Evolutionary conservation across 305 asterid genomes (phyloP).

Genomic region (Euphrasia arctica): DNA sequence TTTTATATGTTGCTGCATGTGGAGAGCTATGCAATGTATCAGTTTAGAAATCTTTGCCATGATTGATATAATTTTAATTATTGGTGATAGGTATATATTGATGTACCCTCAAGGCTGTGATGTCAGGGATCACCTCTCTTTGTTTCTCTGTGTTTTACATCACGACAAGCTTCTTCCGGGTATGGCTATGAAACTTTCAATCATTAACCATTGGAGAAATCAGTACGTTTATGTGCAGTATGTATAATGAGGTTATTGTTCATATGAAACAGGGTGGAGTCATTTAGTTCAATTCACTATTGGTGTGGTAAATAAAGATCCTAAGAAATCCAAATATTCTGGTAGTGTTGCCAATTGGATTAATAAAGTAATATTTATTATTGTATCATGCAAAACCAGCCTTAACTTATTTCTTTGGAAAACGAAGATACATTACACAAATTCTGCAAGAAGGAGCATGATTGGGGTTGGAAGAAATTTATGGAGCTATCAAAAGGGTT

Average conservation of each 20-base stretch:
- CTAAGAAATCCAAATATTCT: constrained; percentile 91
- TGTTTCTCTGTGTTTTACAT: constrained; percentile 97
- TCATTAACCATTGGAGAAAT: neutral
- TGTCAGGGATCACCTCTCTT: constrained; percentile 93
- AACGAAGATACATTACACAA: constrained; percentile 89
- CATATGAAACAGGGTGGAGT: constrained; percentile 73
- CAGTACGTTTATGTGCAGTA: neutral
- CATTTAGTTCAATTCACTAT: constrained; percentile 97
- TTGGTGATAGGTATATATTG: constrained; percentile 80
- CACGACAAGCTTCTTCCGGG: constrained; percentile 99
- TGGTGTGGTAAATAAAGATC: constrained; percentile 96
- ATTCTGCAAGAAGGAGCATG: constrained; percentile 96
- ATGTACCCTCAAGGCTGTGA: constrained; percentile 99
- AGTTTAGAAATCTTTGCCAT: constrained; percentile 14
- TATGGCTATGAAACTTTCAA: constrained; percentile 24
- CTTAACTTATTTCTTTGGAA: constrained; percentile 19
- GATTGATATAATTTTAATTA: constrained; percentile 9
- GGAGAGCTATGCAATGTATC: neutral
- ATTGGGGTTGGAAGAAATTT: constrained; percentile 99
- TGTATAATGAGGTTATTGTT: neutral
- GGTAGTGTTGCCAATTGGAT: constrained; percentile 35
- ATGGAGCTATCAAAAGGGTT: constrained; percentile 92
- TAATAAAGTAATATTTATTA: too few relatives aligned
- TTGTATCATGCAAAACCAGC: neutral
- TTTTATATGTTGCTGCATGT: neutral